These are phyloP conservation scores for Salvia sclarea DNA, from an alignment of 305 asterid genomes.

Conservation along the genomic window DNA sequence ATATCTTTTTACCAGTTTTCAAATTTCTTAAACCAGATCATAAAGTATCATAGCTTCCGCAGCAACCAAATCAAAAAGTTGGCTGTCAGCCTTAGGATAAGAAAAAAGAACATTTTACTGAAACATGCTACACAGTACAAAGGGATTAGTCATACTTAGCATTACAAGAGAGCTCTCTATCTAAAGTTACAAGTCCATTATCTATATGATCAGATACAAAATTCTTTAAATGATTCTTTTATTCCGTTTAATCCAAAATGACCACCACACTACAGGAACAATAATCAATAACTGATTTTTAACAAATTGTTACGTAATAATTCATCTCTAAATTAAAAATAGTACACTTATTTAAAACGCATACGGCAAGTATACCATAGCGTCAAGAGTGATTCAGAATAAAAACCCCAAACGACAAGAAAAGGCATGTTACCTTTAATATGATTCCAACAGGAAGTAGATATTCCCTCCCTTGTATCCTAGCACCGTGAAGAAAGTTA, in stretches of 20 bases:
- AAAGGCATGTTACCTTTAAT: slow-evolving; percentile 60
- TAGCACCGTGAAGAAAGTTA: slow-evolving; percentile 39
- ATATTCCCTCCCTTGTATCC: slow-evolving; percentile 95
- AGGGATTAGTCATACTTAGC: not conserved
- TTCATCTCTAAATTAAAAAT: slow-evolving; percentile 15
- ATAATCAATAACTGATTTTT: not conserved
- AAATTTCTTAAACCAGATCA: not conserved
- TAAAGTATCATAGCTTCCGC: slow-evolving; percentile 8
- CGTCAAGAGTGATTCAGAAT: slow-evolving; percentile 11
- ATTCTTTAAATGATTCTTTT: not conserved
- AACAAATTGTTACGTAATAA: slow-evolving; percentile 13
- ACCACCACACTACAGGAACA: not conserved
- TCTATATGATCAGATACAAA: not conserved
- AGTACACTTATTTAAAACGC: slow-evolving; percentile 7
- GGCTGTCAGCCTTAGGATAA: not conserved
- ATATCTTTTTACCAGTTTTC: not conserved
- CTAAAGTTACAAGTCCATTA: not conserved
- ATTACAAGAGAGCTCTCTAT: not conserved
- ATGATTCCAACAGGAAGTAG: slow-evolving; percentile 93
- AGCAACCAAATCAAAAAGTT: slow-evolving; percentile 9
- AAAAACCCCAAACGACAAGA: slow-evolving; percentile 29
- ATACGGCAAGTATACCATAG: slow-evolving; percentile 6
- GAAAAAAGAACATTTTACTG: not conserved
- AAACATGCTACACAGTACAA: not conserved
- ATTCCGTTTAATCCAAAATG: not conserved